phyloP scores from a whole-genome alignment of 352 stramenopile genomes.

The Phytopythium sindhum region DNA sequence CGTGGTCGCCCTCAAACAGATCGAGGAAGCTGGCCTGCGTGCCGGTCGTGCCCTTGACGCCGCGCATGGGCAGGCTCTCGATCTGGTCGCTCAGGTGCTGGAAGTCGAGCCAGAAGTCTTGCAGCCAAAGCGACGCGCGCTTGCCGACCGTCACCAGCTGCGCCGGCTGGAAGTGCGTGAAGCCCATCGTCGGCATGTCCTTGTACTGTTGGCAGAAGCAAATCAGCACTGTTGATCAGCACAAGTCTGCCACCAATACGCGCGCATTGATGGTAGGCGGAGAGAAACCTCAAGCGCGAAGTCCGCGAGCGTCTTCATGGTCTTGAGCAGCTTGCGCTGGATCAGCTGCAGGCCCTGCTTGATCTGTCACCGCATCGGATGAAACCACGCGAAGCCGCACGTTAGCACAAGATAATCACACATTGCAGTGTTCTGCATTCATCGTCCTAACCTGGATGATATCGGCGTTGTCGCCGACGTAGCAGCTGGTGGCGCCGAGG shows the following conservation, averaged over 20 bases:
- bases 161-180: slow-evolving; percentile 99
- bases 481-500: slow-evolving; percentile 97
- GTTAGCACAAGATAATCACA: no score
- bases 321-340: slow-evolving; percentile 96
- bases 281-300: slow-evolving; percentile 78
- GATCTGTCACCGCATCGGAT: slow-evolving; percentile 40
- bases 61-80: slow-evolving; percentile 94
- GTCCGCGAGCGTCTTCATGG: slow-evolving; percentile 93
- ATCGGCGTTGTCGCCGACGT: slow-evolving; percentile 99
- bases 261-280: neutral
- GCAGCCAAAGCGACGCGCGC: slow-evolving; percentile 96
- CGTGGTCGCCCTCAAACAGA: slow-evolving; percentile 98
- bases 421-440: no score
- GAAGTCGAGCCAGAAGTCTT: slow-evolving; percentile 97
- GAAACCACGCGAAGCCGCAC: neutral
- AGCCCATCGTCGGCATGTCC: slow-evolving; percentile 97
- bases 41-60: slow-evolving; percentile 98
- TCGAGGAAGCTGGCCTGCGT: slow-evolving; percentile 99
- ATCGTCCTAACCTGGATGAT: slow-evolving; percentile 88
- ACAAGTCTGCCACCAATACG: neutral
- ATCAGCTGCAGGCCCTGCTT: slow-evolving; percentile 95
- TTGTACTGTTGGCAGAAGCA: slow-evolving; percentile 74
- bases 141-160: slow-evolving; percentile 99
- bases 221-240: neutral
- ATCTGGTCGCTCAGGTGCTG: slow-evolving; percentile 95